Evolutionary conservation across 371 early-diverging fungal genomes (phyloP).

Genomic region (Apophysomyces ossiformis): DNA sequence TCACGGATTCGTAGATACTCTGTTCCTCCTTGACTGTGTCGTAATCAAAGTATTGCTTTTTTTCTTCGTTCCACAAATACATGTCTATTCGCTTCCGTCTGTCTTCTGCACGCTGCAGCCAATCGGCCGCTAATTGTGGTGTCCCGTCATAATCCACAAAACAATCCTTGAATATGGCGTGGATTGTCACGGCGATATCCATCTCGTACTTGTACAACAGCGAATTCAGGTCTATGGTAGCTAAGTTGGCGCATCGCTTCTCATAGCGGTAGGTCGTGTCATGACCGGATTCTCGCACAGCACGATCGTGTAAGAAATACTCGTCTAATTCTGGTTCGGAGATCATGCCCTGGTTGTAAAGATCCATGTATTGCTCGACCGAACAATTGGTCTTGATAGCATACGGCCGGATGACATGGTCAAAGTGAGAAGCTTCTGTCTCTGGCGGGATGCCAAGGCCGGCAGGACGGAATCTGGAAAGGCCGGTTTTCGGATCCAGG

Average conservation of each 20-base stretch:
- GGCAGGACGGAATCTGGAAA: conserved; percentile 81
- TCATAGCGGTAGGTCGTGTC: conserved; percentile 94
- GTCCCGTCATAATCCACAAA: conserved; percentile 37
- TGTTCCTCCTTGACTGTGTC: conserved; percentile 50
- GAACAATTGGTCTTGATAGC: conserved; percentile 66
- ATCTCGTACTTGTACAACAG: conserved; percentile 91
- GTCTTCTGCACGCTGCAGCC: conserved; percentile 49
- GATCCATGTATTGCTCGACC: conserved; percentile 65
- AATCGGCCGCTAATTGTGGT: conserved; percentile 38
- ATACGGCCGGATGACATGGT: conserved; percentile 82
- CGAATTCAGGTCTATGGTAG: conserved; percentile 87
- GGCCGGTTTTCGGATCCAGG: conserved; percentile 69
- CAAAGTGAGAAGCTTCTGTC: conserved; percentile 91
- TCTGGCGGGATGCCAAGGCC: conserved; percentile 95
- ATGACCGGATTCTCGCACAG: conserved; percentile 93
- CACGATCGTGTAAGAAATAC: conserved; percentile 94
- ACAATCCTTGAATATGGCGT: conserved; percentile 53
- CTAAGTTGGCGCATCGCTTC: conserved; percentile 83
- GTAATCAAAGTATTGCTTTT: conserved; percentile 59
- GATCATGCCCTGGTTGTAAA: conserved; percentile 66
- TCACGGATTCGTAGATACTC: conserved; percentile 67
- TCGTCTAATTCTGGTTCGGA: conserved; percentile 82
- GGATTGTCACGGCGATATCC: conserved; percentile 78
- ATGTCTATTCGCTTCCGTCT: conserved; percentile 57
- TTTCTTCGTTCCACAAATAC: conserved; percentile 63